phyloP scores from a whole-genome alignment of 129 eudicot species.

The Chrysanthemum lavandulifolium region DNA sequence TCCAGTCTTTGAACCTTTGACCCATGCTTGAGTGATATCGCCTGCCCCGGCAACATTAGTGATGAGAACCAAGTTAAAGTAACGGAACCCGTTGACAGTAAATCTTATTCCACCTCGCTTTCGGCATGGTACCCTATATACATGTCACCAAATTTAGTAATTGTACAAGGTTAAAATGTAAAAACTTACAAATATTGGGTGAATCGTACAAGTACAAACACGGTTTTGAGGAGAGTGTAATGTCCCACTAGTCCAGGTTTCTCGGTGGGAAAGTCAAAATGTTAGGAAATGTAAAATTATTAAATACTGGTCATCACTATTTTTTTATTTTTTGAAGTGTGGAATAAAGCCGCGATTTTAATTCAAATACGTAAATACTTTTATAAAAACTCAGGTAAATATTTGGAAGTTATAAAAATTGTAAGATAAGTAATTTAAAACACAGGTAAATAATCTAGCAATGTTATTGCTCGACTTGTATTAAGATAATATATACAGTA shows the following conservation, averaged over 20 bases:
- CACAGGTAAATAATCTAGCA: too few relatives aligned
- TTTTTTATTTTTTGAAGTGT: too few relatives aligned
- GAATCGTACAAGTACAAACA: slow-evolving; percentile 22
- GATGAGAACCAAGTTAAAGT: slow-evolving; percentile 71
- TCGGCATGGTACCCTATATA: slow-evolving; percentile 64
- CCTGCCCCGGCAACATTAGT: slow-evolving; percentile 91
- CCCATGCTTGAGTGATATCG: slow-evolving; percentile 46
- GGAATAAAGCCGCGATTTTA: background rate
- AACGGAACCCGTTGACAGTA: slow-evolving; percentile 66
- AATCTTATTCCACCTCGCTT: slow-evolving; percentile 66
- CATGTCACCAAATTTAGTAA: background rate
- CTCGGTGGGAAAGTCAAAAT: slow-evolving; percentile 17
- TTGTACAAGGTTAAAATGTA: slow-evolving; percentile 5
- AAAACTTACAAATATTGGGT: background rate
- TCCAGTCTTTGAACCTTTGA: slow-evolving; percentile 60
- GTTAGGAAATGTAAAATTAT: background rate
- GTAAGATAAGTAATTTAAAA: too few relatives aligned
- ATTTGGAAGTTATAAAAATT: too few relatives aligned
- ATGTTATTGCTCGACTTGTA: too few relatives aligned
- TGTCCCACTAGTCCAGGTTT: slow-evolving; percentile 12
- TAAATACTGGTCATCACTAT: too few relatives aligned
- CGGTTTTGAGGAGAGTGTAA: background rate
- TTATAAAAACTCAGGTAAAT: too few relatives aligned
- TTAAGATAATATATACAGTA: too few relatives aligned
- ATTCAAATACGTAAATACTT: too few relatives aligned